These are phyloP conservation scores for Globisporangium nagaii DNA, from an alignment of 352 stramenopile genomes.

Conservation along the genomic window DNA sequence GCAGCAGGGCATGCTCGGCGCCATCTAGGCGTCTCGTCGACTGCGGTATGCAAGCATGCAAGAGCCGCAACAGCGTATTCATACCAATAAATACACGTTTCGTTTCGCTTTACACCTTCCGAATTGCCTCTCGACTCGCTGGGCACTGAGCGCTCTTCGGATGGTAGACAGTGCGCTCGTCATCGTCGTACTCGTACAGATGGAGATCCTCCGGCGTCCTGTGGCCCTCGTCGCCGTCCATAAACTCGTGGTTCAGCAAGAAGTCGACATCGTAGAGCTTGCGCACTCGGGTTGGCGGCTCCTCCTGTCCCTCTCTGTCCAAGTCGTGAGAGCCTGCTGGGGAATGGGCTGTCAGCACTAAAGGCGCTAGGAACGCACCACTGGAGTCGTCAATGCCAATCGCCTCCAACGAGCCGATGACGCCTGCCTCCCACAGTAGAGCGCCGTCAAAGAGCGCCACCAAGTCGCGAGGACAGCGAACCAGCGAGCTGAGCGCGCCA, in stretches of 20 bases:
- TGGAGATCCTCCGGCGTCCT: not conserved
- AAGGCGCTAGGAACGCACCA: not conserved
- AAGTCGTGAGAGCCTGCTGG: not conserved
- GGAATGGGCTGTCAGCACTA: no score
- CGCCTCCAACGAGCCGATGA: slow-evolving; percentile 1
- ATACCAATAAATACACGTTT: not conserved
- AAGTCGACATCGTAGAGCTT: slow-evolving; percentile 8
- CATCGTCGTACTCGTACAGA: slow-evolving; percentile 4
- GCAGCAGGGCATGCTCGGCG: slow-evolving; percentile 31
- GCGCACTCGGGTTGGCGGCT: not conserved
- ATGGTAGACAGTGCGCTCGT: slow-evolving; percentile 1
- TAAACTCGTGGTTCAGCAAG: slow-evolving; percentile 5
- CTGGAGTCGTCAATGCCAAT: slow-evolving; percentile 1
- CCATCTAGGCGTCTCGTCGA: slow-evolving; percentile 6
- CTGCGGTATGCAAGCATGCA: not conserved
- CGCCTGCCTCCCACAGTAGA: slow-evolving; percentile 1
- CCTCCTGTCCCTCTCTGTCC: not conserved
- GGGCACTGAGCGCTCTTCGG: no score
- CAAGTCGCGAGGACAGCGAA: not conserved
- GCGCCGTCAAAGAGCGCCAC: slow-evolving; percentile 2
- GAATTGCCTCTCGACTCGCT: no score
- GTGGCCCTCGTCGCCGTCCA: not conserved
- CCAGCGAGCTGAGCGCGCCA: not conserved
- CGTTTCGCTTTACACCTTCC: no score
- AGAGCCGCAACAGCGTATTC: not conserved